These are phyloP conservation scores for Protomyces macrosporus DNA, from an alignment of 1,139 yeast genomes.

Conservation along the genomic window DNA sequence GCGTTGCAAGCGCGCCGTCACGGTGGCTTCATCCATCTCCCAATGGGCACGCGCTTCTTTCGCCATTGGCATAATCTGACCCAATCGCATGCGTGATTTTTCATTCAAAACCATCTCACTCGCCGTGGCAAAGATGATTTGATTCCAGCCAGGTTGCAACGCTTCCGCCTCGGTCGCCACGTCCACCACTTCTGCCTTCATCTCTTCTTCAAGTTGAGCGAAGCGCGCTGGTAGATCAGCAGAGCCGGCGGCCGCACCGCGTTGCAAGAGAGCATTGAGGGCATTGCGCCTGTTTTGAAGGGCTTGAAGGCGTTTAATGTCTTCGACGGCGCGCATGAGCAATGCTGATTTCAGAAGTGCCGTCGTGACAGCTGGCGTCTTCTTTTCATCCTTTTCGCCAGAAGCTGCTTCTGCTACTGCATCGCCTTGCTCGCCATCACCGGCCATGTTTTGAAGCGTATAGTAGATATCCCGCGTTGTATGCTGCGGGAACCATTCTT, in stretches of 20 bases:
- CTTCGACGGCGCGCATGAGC: conserved; percentile 67
- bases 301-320: conserved; percentile 60
- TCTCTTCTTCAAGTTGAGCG: conserved; percentile 68
- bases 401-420: too few species aligned
- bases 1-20: conserved; percentile 2
- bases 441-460: conserved; percentile 41
- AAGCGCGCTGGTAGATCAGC: conserved; percentile 81
- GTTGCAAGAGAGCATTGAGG: conserved; percentile 67
- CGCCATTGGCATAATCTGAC: conserved; percentile 24
- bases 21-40: neutral
- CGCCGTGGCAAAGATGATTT: conserved; percentile 66
- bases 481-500: conserved; percentile 67
- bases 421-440: neutral
- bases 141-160: conserved; percentile 75
- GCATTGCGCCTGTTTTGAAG: conserved; percentile 68
- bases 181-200: conserved; percentile 73
- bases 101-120: conserved; percentile 54
- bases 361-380: neutral
- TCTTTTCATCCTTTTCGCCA: neutral
- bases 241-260: conserved; percentile 55
- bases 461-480: conserved; percentile 60
- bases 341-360: conserved; percentile 50
- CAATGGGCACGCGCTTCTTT: conserved; percentile 6
- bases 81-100: conserved; percentile 13
- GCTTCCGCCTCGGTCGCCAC: conserved; percentile 71